Evolutionary conservation across 2,329 filamentous ascomycete genomes (phyloP).

Genomic region (Amesomyces nigricolor): DNA sequence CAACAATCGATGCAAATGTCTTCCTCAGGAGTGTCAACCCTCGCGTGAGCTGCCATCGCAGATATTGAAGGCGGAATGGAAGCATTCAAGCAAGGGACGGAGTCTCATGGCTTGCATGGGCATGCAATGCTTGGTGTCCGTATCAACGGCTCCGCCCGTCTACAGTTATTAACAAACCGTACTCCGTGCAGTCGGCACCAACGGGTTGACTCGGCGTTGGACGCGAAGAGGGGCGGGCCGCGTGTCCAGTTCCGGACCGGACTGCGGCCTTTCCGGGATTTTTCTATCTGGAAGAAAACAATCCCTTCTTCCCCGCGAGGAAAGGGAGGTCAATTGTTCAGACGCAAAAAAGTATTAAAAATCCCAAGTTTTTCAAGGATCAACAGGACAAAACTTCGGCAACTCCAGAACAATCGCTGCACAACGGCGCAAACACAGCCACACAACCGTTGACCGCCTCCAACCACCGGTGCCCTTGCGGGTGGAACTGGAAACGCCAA

Average conservation of each 20-base stretch:
- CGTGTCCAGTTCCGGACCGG: background rate
- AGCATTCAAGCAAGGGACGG: background rate
- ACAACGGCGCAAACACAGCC: background rate
- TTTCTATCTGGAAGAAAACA: background rate
- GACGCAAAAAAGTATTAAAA: no score
- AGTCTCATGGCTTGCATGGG: background rate
- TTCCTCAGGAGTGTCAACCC: background rate
- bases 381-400: background rate
- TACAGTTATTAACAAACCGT: background rate
- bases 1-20: slow-evolving; percentile 4
- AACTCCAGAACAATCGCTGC: background rate
- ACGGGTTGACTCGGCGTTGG: slow-evolving; percentile 4
- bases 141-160: slow-evolving; percentile 1
- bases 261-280: background rate
- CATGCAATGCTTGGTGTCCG: background rate
- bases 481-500: background rate
- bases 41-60: background rate
- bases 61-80: background rate
- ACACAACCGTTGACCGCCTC: background rate
- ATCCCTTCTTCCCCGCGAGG: background rate
- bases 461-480: background rate
- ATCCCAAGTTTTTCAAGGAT: no score
- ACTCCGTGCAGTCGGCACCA: slow-evolving; percentile 1
- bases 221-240: background rate
- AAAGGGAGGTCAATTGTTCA: background rate